These are phyloP conservation scores for Lyophyllum semitale DNA, from an alignment of 768 basidiomycete species.

Conservation along the genomic window DNA sequence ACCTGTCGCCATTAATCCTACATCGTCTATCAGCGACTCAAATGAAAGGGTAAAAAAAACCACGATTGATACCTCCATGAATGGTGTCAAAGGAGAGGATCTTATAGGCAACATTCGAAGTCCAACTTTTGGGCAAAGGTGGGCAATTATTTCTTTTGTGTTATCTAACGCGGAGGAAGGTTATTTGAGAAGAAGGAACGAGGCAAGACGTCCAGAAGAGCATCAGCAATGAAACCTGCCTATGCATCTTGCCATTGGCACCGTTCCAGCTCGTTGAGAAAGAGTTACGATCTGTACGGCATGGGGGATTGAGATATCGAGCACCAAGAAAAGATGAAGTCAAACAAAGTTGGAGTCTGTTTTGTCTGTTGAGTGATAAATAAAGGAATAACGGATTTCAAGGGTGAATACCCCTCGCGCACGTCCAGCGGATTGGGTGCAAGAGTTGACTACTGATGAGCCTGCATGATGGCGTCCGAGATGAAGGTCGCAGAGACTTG, in stretches of 20 bases:
- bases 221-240: constrained; percentile 41
- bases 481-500: constrained; percentile 87
- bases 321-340: constrained; percentile 28
- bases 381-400: constrained; percentile 27
- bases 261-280: constrained; percentile 15
- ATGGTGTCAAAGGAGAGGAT: constrained; percentile 1
- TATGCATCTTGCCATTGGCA: constrained; percentile 29
- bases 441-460: constrained; percentile 62
- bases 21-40: constrained; percentile 14
- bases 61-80: constrained; percentile 25
- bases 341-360: constrained; percentile 33
- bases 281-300: constrained; percentile 30
- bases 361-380: constrained; percentile 30
- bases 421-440: constrained; percentile 12
- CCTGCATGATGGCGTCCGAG: constrained; percentile 92
- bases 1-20: constrained; percentile 5
- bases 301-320: constrained; percentile 28
- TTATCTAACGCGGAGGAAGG: constrained; percentile 38
- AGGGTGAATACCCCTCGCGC: constrained; percentile 21
- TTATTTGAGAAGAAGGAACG: constrained; percentile 31
- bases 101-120: constrained; percentile 17
- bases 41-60: constrained; percentile 10
- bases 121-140: constrained; percentile 20
- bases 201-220: constrained; percentile 26
- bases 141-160: constrained; percentile 28